A percentile compares a stretch with the other conserved stretches of the same genome.
Evolutionary conservation across 306 rosid genomes (phyloP).

Genomic region (Lathyrus oleraceus): DNA sequence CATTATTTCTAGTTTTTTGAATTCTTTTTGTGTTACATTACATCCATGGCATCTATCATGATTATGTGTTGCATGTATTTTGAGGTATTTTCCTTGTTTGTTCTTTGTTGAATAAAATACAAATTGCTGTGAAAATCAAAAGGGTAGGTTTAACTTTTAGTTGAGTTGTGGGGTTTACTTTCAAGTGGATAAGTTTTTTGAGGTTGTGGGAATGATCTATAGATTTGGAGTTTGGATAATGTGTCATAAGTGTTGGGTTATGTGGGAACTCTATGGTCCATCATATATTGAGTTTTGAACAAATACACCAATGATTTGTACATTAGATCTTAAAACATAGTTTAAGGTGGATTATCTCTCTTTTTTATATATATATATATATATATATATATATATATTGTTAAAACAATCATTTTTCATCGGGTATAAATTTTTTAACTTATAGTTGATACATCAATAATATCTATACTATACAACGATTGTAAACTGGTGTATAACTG

Average conservation of each 20-base stretch:
- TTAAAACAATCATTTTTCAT: too few species aligned
- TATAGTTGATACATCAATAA: too few species aligned
- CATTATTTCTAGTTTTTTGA: background rate
- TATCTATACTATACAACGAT: too few species aligned
- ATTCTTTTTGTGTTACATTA: background rate
- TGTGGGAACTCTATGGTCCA: too few species aligned
- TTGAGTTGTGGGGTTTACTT: background rate
- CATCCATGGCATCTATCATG: slow-evolving; percentile 26
- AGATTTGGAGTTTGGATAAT: background rate
- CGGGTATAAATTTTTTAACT: too few species aligned
- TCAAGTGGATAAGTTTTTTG: background rate
- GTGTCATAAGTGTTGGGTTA: background rate
- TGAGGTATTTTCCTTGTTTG: background rate
- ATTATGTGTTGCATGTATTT: slow-evolving; percentile 13
- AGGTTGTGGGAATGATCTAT: background rate
- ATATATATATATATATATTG: too few species aligned
- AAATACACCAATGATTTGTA: too few species aligned
- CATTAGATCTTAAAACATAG: too few species aligned
- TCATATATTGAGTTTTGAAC: too few species aligned
- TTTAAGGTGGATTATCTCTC: too few species aligned
- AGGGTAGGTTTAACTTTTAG: background rate
- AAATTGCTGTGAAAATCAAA: background rate
- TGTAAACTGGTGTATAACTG: too few species aligned
- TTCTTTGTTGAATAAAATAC: background rate
- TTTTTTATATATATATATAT: too few species aligned